A percentile compares a stretch with the other conserved stretches of the same genome.
phyloP scores from a whole-genome alignment of 2,329 filamentous ascomycete genomes.

The Calonectria crousiana region DNA sequence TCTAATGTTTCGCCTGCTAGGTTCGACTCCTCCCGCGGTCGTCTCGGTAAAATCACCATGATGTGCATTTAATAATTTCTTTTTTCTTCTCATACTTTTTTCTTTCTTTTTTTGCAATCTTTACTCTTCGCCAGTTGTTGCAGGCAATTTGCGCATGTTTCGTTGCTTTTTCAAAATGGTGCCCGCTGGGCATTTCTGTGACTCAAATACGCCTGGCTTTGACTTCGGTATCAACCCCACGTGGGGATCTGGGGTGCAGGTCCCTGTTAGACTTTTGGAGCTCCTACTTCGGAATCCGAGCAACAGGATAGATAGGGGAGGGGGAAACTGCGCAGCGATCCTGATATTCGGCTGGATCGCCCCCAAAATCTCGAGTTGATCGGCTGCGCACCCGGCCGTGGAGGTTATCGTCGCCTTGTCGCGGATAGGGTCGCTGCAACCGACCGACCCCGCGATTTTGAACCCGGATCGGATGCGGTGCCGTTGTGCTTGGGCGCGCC shows the following conservation, averaged over 20 bases:
- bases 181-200: not conserved
- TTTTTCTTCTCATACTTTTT: slow-evolving; percentile 22
- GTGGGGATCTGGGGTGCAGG: slow-evolving; percentile 16
- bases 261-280: not conserved
- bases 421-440: not conserved
- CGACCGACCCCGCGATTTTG: slow-evolving; percentile 11
- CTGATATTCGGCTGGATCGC: no score
- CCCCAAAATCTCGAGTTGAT: not conserved
- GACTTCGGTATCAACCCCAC: not conserved
- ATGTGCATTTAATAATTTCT: not conserved
- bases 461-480: slow-evolving; percentile 9
- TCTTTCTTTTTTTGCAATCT: not conserved
- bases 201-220: not conserved
- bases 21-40: slow-evolving; percentile 60
- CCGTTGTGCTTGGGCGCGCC: slow-evolving; percentile 5
- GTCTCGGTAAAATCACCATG: slow-evolving; percentile 16
- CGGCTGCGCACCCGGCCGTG: slow-evolving; percentile 16
- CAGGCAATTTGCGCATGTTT: not conserved
- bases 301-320: no score
- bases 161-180: not conserved
- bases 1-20: not conserved
- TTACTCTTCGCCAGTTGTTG: not conserved
- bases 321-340: not conserved
- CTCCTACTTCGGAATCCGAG: slow-evolving; percentile 4
- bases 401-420: not conserved